Evolutionary conservation across 441 rosid species (phyloP), one percentile per base, ranked within the genome.

Genomic region (Corymbia calophylla): DNA sequence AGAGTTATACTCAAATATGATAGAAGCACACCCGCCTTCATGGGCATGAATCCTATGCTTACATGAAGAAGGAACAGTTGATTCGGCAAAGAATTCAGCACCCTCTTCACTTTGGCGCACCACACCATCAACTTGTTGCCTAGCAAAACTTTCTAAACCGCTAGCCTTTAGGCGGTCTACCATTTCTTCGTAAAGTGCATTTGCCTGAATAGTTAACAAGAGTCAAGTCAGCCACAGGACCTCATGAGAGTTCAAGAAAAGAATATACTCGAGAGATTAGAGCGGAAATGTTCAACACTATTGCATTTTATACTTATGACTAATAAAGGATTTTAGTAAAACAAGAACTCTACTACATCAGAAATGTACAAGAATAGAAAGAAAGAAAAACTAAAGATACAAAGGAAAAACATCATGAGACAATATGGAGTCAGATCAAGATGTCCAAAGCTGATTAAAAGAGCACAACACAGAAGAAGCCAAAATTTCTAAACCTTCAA

Each of bases 41-140:
- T 97, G 99, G 91, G 98, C 99, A 89, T 92, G 92, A 90, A 96
- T 96, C 92, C 94, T 94, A 91, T 97, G 93, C 87, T 92, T 94
- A 95, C 99, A 97, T 47, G 92, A 81, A 88, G 99, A 93, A 44
- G 98, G 97, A 92, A 96, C 64, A 27, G 92, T 92, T 27, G 98
- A 95, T 90, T 98, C 99, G 32, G 93, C 92, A 91, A 96, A 97
- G 90, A 89, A 92, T 91, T 96, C 99, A 12, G 98, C 98, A 89
- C 99, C 99, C 90, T 95, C 99, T 93, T 96, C 99, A 89, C 96
- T 94, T 88, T 93, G 95, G 44, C 99, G 96, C 48, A 98, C 99
- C 90, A 98, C 94, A 62, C 99, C 99, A 93, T 98, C 99, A 89
- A 96, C 99, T 93, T 98, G 99, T 92, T 96, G 96, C 91, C 92